A percentile compares a stretch with the other conserved stretches of the same genome.
These are phyloP conservation scores for Leccinum olivaceopallidum DNA, from an alignment of 768 basidiomycete species.

Conservation along the genomic window DNA sequence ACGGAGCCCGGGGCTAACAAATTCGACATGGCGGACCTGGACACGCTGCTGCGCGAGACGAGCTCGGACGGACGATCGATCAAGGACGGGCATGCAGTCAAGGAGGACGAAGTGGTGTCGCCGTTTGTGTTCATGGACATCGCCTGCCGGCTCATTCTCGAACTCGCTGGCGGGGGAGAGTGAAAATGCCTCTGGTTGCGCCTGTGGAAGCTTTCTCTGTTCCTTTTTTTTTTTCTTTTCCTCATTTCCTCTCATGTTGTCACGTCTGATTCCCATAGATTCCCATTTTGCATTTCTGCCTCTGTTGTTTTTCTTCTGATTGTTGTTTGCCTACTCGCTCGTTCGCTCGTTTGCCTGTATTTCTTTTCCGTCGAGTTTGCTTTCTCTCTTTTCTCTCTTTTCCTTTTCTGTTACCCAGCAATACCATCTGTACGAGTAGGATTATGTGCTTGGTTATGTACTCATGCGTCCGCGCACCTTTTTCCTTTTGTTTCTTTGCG, in stretches of 20 bases:
- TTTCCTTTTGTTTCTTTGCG: not conserved
- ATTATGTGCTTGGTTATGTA: constrained; percentile 19
- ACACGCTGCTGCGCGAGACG: constrained; percentile 40
- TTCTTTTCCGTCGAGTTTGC: not conserved
- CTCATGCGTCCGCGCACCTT: constrained; percentile 3
- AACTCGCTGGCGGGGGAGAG: constrained; percentile 76
- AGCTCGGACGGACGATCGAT: constrained; percentile 60
- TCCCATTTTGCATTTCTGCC: constrained; percentile 3
- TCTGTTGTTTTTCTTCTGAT: constrained; percentile 7
- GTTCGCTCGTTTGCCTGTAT: constrained; percentile 7
- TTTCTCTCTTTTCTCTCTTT: not conserved
- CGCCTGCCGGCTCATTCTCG: constrained; percentile 89
- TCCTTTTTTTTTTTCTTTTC: not conserved
- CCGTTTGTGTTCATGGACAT: constrained; percentile 98
- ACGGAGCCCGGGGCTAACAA: constrained; percentile 65
- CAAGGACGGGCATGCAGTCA: constrained; percentile 43
- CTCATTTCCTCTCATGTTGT: constrained; percentile 3
- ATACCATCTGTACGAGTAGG: constrained; percentile 23
- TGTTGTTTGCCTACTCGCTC: constrained; percentile 16
- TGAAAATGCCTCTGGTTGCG: constrained; percentile 14
- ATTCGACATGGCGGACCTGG: constrained; percentile 58
- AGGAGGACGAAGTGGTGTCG: constrained; percentile 66
- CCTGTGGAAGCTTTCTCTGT: not conserved
- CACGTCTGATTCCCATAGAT: constrained; percentile 18
- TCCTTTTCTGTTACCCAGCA: constrained; percentile 8